Percentiles rank a stretch among this genome's conserved stretches.
Evolutionary conservation across 257 asterid species (phyloP).

Genomic region (Fraxinus excelsior): DNA sequence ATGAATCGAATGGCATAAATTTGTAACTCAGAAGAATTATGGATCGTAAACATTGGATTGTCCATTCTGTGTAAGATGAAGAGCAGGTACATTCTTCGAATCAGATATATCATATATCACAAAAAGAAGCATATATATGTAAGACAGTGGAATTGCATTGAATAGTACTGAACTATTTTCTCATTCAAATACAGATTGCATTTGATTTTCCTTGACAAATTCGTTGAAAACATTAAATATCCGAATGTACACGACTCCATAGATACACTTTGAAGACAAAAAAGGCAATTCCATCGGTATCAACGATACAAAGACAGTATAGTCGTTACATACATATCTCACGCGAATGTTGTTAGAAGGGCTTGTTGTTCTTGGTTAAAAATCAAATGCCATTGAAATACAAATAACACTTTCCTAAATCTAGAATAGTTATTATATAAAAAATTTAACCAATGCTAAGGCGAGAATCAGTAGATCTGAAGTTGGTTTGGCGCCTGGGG

Average conservation of each 20-base stretch:
- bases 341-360: slow-evolving; percentile 51
- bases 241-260: slow-evolving; percentile 1
- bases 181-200: neutral
- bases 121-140: neutral
- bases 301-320: slow-evolving; percentile 45
- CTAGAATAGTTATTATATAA: slow-evolving; percentile 21
- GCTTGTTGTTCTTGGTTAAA: slow-evolving; percentile 29
- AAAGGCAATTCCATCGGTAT: slow-evolving; percentile 17
- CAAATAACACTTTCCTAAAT: slow-evolving; percentile 36
- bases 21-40: no score
- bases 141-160: neutral
- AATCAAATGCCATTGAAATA: slow-evolving; percentile 38
- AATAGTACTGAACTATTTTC: neutral
- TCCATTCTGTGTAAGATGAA: no score
- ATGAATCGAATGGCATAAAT: slow-evolving; percentile 65
- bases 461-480: slow-evolving; percentile 71
- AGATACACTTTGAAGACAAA: slow-evolving; percentile 27
- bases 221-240: neutral
- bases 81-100: neutral
- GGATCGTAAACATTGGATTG: no score
- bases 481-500: slow-evolving; percentile 87
- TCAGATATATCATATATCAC: neutral
- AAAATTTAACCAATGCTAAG: slow-evolving; percentile 70
- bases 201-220: neutral
- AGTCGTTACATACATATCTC: slow-evolving; percentile 53